Evolutionary conservation across 768 basidiomycete species (phyloP), one percentile per base, ranked within the genome.

Genomic region (Fomitopsis serialis): DNA sequence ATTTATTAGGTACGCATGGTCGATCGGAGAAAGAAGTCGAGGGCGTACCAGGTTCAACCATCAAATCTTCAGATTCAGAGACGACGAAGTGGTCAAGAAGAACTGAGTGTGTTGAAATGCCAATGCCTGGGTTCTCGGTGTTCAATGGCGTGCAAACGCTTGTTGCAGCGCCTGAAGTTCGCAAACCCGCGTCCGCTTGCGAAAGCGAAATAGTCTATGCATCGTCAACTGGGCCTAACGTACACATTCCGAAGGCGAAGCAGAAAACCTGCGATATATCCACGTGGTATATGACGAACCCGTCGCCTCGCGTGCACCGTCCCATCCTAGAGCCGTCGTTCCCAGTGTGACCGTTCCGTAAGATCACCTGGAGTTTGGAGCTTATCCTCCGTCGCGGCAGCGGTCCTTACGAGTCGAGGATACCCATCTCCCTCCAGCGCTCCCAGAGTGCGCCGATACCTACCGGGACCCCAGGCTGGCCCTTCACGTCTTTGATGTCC

Each of bases 361-460:
- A 43, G 17, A 17, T 10, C 19, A n/a, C 17, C 24, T 27, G n/a
- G 19, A n/a, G 7, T 25, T 45, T 24, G 29, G 23, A 19, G n/a
- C 29, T 29, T 15, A 12, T 12, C 27, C 24, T 47, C 29, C 11
- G 25, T 19, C 25, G 23, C 29, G n/a, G 23, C 24, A 32, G 29
- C 6, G 29, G 5, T 11, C 5, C 27, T 57, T 36, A 73, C 35
- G 70, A 68, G 48, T 85, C 83, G 50, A 87, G 66, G 53, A 86
- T 78, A 24, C 92, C 94, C 77, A 88, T 85, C 58, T 91, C 91
- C 70, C 80, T 89, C 89, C 94, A 94, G 60, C 83, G 84, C 63
- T 95, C 89, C 82, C 89, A 92, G 22, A 98, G 73, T 52, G 85
- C 70, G 7, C 90, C 91, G 17, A 87, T 77, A 0, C 92, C 90